Evolutionary conservation across 176 grass and related monocot species (phyloP).

Genomic region (Calamus simplicifolius): DNA sequence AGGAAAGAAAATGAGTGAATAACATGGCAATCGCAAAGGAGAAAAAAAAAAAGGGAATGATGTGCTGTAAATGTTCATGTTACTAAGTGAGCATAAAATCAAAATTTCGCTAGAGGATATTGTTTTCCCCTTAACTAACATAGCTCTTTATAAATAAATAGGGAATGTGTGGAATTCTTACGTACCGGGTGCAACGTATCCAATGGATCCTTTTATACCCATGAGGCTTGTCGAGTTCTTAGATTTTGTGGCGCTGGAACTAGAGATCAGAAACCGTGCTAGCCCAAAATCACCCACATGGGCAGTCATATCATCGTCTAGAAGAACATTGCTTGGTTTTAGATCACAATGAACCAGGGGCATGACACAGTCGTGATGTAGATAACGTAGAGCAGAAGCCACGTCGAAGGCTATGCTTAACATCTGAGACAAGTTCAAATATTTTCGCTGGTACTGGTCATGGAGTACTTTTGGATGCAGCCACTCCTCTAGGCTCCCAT

Average conservation of each 20-base stretch:
- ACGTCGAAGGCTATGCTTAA: constrained; percentile 7
- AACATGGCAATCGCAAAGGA: too few species aligned
- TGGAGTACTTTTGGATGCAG: too few species aligned
- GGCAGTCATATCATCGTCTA: constrained; percentile 13
- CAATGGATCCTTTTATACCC: constrained; percentile 7
- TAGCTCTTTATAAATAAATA: too few species aligned
- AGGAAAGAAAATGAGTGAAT: neutral
- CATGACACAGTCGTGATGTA: neutral
- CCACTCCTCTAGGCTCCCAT: too few species aligned
- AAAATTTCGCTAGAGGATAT: too few species aligned
- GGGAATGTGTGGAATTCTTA: neutral
- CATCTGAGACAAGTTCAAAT: too few species aligned
- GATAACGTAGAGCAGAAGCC: constrained; percentile 7
- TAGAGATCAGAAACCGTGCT: constrained; percentile 1
- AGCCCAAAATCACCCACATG: constrained; percentile 20
- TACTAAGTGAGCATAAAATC: neutral
- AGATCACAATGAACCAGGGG: constrained; percentile 16
- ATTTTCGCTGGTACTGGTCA: too few species aligned
- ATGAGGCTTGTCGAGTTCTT: neutral
- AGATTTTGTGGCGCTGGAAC: neutral
- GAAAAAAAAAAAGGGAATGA: too few species aligned
- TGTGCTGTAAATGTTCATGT: neutral
- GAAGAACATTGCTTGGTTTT: constrained; percentile 21
- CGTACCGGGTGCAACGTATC: constrained; percentile 25
- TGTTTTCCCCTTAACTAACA: too few species aligned